Percentiles rank a stretch among this genome's conserved stretches.
phyloP scores from a whole-genome alignment of 83 land plant genomes.

The Thuja plicata region DNA sequence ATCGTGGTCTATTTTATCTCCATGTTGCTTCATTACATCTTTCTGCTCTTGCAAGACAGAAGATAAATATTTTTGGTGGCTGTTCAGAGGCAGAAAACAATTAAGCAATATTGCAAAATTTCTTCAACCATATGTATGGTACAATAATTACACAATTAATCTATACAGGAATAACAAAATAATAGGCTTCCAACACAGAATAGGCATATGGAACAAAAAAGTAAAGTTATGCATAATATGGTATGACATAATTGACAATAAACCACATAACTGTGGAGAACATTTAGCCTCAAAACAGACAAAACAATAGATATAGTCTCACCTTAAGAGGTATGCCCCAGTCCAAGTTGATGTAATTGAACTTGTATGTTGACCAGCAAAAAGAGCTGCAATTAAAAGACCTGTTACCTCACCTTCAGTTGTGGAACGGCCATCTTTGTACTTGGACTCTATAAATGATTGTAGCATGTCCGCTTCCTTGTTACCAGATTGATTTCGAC shows the following conservation, averaged over 20 bases:
- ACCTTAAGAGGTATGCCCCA: slow-evolving; percentile 83
- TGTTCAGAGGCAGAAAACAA: not conserved
- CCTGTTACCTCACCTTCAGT: slow-evolving; percentile 90
- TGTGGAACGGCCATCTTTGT: slow-evolving; percentile 87
- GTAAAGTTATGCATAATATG: not conserved
- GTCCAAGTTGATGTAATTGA: slow-evolving; percentile 99
- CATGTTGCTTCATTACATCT: slow-evolving; percentile 62
- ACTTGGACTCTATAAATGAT: slow-evolving; percentile 93
- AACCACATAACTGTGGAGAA: not conserved
- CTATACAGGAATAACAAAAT: not conserved
- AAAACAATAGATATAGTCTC: not conserved
- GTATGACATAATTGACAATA: not conserved
- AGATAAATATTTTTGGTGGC: slow-evolving; percentile 48
- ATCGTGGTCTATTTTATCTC: slow-evolving; percentile 80
- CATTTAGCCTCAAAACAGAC: not conserved
- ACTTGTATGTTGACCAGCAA: slow-evolving; percentile 98
- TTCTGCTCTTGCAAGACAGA: slow-evolving; percentile 83
- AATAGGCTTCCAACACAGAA: not conserved
- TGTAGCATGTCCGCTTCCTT: slow-evolving; percentile 89
- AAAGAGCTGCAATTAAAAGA: slow-evolving; percentile 91
- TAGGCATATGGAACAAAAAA: not conserved
- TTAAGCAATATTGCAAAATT: not conserved
- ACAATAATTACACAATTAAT: not conserved
- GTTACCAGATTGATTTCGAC: slow-evolving; percentile 60
- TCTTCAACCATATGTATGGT: not conserved